Evolutionary conservation across 1,139 yeast species (phyloP), one percentile per base, ranked within the genome.

Genomic region (Blastobotrys illinoisensis): DNA sequence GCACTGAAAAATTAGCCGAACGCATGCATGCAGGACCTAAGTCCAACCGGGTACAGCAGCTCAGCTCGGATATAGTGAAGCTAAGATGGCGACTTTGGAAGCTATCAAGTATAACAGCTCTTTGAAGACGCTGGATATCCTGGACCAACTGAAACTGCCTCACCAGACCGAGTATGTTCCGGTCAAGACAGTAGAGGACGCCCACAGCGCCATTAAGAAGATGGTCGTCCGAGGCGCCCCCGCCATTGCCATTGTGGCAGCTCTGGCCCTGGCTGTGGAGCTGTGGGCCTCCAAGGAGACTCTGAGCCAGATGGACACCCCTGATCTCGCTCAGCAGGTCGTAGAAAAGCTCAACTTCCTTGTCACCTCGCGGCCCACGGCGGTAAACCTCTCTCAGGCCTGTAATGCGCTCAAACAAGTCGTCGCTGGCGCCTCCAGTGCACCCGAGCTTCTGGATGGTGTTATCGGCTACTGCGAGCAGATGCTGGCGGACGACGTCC

Each of bases 201-300:
- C 96, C 2, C 89, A 74, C 69, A 76, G 78, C 23, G 96, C 90
- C 18, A 93, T 93, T 68, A 85, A 84, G 67, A 77, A 78, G 58
- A 93, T 93, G 99, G 90, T 88, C 66, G 98, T 95, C 4, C 80
- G 99, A 68, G 99, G 99, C 20, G 99, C 99, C 0, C 99, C 99
- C 0, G 98, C 98, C 1, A 93, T 93, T 66, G 98, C 98, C 56
- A 88, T 93, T 55, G 97, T 93, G 2, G 98, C 97, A 9, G 84
- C 91, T 0, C 78, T 90, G 57, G 80, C 97, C 1, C 79, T 91
- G n/a, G 85, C 88, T 1, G 83, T 87, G 14, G 97, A 91, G 60
- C 71, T 83, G 9, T 21, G 59, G 71, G 51, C 49, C 6, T 49
- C 58, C 28, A 47, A 49, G 11, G 54, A 54, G n/a, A 60, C 57